Evolutionary conservation across 2,329 filamentous ascomycete species (phyloP).

Genomic region (Talaromyces sp.): DNA sequence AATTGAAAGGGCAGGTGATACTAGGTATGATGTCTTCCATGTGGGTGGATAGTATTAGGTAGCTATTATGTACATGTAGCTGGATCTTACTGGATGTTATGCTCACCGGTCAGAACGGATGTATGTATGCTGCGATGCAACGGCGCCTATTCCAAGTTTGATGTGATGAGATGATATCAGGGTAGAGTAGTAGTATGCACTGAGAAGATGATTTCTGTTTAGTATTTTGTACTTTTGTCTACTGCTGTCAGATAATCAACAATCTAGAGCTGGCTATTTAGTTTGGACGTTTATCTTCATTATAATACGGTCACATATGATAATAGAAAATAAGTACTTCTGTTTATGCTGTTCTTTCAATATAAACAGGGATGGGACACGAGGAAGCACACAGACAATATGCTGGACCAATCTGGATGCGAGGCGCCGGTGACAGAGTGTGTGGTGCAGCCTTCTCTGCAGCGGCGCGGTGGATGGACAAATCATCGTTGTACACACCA

Average conservation of each 20-base stretch:
- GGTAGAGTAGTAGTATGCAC: background rate
- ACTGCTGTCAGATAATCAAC: too few species aligned
- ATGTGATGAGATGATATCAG: background rate
- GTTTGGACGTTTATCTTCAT: too few species aligned
- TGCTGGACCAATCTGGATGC: constrained; percentile 19
- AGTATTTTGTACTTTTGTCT: too few species aligned
- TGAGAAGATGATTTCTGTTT: too few species aligned
- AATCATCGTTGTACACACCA: constrained; percentile 32
- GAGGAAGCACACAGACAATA: background rate
- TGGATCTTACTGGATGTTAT: background rate
- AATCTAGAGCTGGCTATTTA: too few species aligned
- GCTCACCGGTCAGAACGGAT: background rate
- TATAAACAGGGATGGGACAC: constrained; percentile 8
- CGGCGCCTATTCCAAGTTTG: background rate
- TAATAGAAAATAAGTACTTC: too few species aligned
- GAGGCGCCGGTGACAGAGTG: constrained; percentile 15
- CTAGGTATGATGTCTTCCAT: too few species aligned
- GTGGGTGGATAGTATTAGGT: too few species aligned
- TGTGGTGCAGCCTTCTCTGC: constrained; percentile 21
- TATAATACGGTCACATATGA: background rate
- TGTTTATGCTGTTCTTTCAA: too few species aligned
- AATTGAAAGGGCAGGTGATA: too few species aligned
- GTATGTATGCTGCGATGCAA: background rate
- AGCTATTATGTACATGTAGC: too few species aligned
- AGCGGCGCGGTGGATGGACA: constrained; percentile 17